Base-by-base conservation (phyloP, 495 filamentous ascomycete genomes). In the Symbiotaphrina buchneri region DNA sequence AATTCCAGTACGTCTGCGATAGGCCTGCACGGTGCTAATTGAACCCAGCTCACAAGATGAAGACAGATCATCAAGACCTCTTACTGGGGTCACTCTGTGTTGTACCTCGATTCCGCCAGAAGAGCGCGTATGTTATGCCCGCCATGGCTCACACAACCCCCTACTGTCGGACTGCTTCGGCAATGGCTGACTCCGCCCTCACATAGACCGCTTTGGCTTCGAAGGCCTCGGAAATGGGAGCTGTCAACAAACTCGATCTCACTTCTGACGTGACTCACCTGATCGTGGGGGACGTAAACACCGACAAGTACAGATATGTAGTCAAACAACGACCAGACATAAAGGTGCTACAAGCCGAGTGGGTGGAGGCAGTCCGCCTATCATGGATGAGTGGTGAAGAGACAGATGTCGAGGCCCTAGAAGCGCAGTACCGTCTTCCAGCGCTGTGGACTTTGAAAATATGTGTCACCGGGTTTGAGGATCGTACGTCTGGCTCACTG, bases 241-340 rank as follows among this genome's bases (percentile, higher is more conserved):
- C 84, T 19, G 52, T 60, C 35, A 75, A 85, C 56, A 73, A 74
- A 35, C 70, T 77, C 44, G 81, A 95, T 48, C 71, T 97, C n/a
- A 95, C 87, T 20, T 77, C 77, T 27, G 81, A 94, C 47, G 82
- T 91, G 36, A 97, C 87, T 2, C 87, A 97, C 54, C 65, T 97
- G 18, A 67, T 97, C 39, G 78, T 92, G 39, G 87, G 83, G 42
- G 72, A 77, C 35, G 73, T 74, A 34, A 63, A 80, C 40, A 94
- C 84, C 0, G 65, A 73, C 10, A 97, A 97, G 48, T 97, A 97
- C 56, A 74, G 71, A 44, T 93, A 87, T 52, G 85, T 94, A 43
- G 87, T 87, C 15, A 81, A 70, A 38, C 77, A 84, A 46, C 64
- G 87, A 18, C 62, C 71, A 21, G 87, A 97, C 46, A 70, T 97